A percentile compares a stretch with the other conserved stretches of the same genome.
phyloP scores from a whole-genome alignment of 164 flowering plant species.

The Tetrastigma voinierianum region DNA sequence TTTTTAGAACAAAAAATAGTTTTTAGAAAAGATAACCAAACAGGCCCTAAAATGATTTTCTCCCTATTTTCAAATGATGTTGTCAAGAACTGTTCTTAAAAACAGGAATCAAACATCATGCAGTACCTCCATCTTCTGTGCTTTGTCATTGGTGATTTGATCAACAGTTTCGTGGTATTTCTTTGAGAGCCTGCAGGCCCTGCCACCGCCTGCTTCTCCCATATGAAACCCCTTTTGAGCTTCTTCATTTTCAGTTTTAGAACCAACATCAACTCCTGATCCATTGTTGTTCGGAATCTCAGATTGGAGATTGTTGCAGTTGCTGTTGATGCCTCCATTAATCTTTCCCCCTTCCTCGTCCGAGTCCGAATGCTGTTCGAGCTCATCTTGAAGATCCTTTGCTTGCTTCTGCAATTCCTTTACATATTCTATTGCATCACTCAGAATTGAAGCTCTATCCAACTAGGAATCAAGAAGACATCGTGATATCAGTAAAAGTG shows the following conservation, averaged over 20 bases:
- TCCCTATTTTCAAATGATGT: too few relatives aligned
- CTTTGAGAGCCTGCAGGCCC: conserved; percentile 13
- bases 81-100: too few relatives aligned
- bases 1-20: too few relatives aligned
- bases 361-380: conserved; percentile 67
- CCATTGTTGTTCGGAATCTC: conserved; percentile 27
- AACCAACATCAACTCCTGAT: conserved; percentile 6
- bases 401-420: conserved; percentile 75
- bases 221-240: conserved; percentile 24
- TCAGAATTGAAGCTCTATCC: conserved; percentile 84
- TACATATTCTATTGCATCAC: conserved; percentile 82
- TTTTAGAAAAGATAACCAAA: too few relatives aligned
- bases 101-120: background rate
- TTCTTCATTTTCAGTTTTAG: conserved; percentile 25
- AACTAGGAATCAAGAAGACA: conserved; percentile 33
- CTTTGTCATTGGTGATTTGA: conserved; percentile 33
- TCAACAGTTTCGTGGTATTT: conserved; percentile 27
- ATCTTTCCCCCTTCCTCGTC: conserved; percentile 42
- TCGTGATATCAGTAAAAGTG: too few relatives aligned
- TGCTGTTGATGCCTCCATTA: conserved; percentile 10
- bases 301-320: conserved; percentile 22
- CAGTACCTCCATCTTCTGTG: conserved; percentile 84
- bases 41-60: too few relatives aligned
- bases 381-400: conserved; percentile 77
- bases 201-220: conserved; percentile 24